Base-by-base conservation (phyloP, 140 eudicot species). In the Ambrosia hybrid region DNA sequence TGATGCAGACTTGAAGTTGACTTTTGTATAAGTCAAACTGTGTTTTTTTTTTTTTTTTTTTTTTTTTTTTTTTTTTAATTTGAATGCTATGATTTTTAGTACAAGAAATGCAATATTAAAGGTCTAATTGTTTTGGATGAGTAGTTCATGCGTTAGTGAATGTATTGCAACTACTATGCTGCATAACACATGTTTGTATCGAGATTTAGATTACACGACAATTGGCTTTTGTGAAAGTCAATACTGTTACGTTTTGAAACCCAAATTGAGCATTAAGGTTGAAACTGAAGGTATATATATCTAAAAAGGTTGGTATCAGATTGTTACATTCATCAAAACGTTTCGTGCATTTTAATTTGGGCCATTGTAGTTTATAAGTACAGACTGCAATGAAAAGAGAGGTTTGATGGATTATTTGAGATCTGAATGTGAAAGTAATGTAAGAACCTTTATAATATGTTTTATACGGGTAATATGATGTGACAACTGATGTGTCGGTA, bases 211-310 rank as follows among this genome's bases (percentile, higher is more conserved):
- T 58, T 58, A 10, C 65, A 49, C 1, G 8, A 14, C 52, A 64
- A 39, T 39, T 64, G 53, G 69, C 30, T 63, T n/a, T 37, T 37
- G 68, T 62, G 49, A 34, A 61, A 63, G 68, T 63, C 26, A 36
- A 37, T 37, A 38, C 49, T 37, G 51, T 36, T 63, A 38, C 11
- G 9, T 63, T 38, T 12, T 55, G 6, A 11, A 60, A 30, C 34
- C 34, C 2, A 30, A 30, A 30, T 30, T 13, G 67, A 34, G 4
- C 45, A 13, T 34, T 60, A 4, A 34, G 46, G 17, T 10, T 60
- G 41, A 59, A 59, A 4, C 3, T 59, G 65, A 59, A 3, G 16
- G 41, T 59, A 59, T 59, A 59, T 59, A 0, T 30, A 10, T 36
- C 11, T 13, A 33, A 34, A 13, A 61, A 36, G 30, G 30, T 59